Evolutionary conservation across 1,284 basidiomycete genomes (phyloP).

Genomic region (Porodaedalea pini): DNA sequence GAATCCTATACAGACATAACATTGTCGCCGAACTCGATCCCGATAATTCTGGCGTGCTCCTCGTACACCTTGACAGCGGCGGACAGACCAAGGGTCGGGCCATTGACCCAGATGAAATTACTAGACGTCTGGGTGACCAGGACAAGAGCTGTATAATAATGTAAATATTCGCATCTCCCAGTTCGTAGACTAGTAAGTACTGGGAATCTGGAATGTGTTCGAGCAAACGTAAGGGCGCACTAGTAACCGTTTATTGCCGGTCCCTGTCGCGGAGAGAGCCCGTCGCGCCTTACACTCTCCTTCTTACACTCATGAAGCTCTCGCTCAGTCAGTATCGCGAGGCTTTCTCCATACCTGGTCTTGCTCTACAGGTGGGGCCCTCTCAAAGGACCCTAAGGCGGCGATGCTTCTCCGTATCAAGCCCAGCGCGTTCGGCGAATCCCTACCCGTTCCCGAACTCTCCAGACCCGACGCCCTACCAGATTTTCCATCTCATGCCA

Average conservation of each 20-base stretch:
- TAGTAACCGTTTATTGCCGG: no score
- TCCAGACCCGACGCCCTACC: conserved; percentile 56
- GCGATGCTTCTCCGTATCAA: background rate
- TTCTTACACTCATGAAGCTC: background rate
- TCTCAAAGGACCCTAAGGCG: background rate
- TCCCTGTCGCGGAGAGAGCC: background rate
- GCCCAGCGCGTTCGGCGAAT: conserved; percentile 27
- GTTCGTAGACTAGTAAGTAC: background rate
- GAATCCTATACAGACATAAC: conserved; percentile 49
- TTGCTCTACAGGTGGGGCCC: background rate
- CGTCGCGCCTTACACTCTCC: background rate
- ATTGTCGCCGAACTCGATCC: conserved; percentile 79
- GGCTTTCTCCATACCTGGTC: background rate
- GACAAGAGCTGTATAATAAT: conserved; percentile 64
- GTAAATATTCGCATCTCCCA: conserved; percentile 38
- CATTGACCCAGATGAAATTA: conserved; percentile 58
- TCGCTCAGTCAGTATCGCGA: background rate
- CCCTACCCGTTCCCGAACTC: conserved; percentile 55
- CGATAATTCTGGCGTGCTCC: conserved; percentile 79
- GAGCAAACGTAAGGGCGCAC: no score
- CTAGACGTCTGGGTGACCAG: conserved; percentile 43
- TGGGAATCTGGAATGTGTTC: background rate
- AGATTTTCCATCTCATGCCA: conserved; percentile 63
- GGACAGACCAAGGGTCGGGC: conserved; percentile 43
- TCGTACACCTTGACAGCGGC: conserved; percentile 66